phyloP scores from a whole-genome alignment of 129 eudicot genomes.

The Escallonia herrerae region DNA sequence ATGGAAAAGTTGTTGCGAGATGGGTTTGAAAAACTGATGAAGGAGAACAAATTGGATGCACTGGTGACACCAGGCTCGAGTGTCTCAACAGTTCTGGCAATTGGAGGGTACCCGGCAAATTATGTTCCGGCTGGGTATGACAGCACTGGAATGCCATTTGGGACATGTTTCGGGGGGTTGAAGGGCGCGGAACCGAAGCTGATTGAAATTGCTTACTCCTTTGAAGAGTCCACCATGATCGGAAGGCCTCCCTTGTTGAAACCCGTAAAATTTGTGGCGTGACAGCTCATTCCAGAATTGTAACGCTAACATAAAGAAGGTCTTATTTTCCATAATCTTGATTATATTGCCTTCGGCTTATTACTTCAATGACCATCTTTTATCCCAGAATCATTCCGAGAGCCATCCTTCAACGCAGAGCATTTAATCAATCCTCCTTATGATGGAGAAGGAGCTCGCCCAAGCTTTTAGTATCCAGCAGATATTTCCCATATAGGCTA shows the following conservation, averaged over 20 bases:
- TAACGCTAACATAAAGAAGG: no score
- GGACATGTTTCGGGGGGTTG: constrained; percentile 61
- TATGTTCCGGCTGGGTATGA: constrained; percentile 68
- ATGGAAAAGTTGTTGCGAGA: constrained; percentile 29
- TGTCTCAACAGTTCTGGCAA: constrained; percentile 42
- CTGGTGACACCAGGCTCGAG: constrained; percentile 41
- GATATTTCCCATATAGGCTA: no score
- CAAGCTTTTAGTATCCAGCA: no score
- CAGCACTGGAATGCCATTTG: constrained; percentile 50
- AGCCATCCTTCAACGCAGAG: no score
- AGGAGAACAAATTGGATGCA: constrained; percentile 45
- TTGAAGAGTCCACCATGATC: constrained; percentile 53
- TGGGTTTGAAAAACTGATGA: constrained; percentile 56
- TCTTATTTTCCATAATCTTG: no score
- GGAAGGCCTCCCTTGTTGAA: constrained; percentile 51
- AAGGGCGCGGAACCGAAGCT: constrained; percentile 49
- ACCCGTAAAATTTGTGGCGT: constrained; percentile 3
- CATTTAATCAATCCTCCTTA: no score
- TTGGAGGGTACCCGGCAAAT: constrained; percentile 79
- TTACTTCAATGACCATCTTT: constrained; percentile 18
- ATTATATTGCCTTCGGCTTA: no score
- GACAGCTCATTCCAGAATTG: no score
- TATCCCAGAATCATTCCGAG: no score
- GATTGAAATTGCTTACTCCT: constrained; percentile 62
- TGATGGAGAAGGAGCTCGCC: no score